A percentile compares a stretch with the other conserved stretches of the same genome.
phyloP scores from a whole-genome alignment of 441 rosid species.

The Jatropha multifida region DNA sequence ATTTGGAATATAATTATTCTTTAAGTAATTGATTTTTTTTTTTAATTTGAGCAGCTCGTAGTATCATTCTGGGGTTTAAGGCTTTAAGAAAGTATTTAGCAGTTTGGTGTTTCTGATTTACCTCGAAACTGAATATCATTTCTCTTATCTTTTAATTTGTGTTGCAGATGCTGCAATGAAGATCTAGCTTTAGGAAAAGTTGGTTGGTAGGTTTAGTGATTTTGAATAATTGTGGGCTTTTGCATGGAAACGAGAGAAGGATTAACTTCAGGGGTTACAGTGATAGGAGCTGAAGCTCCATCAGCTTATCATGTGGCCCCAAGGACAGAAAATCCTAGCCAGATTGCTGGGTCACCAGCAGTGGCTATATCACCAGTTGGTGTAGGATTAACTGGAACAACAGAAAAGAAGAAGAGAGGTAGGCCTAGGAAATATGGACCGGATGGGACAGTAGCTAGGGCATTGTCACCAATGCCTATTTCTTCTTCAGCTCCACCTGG shows the following conservation, averaged over 20 bases:
- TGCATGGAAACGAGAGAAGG: slow-evolving; percentile 78
- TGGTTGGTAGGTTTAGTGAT: slow-evolving; percentile 15
- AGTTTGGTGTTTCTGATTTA: background rate
- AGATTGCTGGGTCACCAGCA: slow-evolving; percentile 37
- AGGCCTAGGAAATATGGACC: slow-evolving; percentile 92
- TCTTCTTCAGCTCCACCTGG: slow-evolving; percentile 61
- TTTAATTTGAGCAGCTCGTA: background rate
- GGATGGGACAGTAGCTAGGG: slow-evolving; percentile 53
- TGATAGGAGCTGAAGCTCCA: slow-evolving; percentile 88
- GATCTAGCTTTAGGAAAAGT: slow-evolving; percentile 22
- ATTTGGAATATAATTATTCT: background rate
- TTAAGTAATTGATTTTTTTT: background rate
- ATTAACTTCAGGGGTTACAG: slow-evolving; percentile 68
- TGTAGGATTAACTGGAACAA: slow-evolving; percentile 37
- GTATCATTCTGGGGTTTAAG: background rate
- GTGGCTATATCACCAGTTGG: slow-evolving; percentile 34
- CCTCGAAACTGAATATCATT: background rate
- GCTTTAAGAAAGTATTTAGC: background rate
- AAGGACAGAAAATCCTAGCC: slow-evolving; percentile 57
- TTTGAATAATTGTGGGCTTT: slow-evolving; percentile 14
- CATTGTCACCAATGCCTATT: slow-evolving; percentile 70
- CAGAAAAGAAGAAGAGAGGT: slow-evolving; percentile 87
- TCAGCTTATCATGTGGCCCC: slow-evolving; percentile 76
- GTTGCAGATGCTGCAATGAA: slow-evolving; percentile 32
- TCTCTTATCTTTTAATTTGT: slow-evolving; percentile 9